phyloP scores from a whole-genome alignment of 208 protist genomes.

The Leptomonas pyrrhocoris region DNA sequence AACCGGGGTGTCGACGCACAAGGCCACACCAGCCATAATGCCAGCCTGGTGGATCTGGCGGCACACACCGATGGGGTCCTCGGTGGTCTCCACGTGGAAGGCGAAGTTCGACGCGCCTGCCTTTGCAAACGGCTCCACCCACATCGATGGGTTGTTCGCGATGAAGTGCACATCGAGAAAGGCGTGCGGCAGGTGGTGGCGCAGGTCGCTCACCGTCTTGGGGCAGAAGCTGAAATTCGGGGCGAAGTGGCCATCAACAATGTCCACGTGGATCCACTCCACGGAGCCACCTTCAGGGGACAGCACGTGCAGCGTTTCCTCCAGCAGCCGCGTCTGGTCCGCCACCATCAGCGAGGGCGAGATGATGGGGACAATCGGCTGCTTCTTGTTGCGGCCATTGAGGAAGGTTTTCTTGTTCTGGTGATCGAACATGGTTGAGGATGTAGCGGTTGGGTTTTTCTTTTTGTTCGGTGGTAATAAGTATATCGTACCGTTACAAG shows the following conservation, averaged over 20 bases:
- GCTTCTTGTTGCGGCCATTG: constrained; percentile 41
- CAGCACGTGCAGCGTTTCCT: constrained; percentile 87
- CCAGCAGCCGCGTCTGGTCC: constrained; percentile 81
- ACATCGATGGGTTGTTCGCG: constrained; percentile 90
- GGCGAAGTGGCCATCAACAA: constrained; percentile 98
- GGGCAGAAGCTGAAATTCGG: constrained; percentile 96
- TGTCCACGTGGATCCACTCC: constrained; percentile 97
- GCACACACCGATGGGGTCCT: constrained; percentile 54
- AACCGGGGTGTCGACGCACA: constrained; percentile 93
- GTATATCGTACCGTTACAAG: no score
- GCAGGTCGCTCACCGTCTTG: constrained; percentile 89
- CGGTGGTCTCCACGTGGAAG: constrained; percentile 93
- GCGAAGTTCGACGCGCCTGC: constrained; percentile 90
- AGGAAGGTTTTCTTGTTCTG: constrained; percentile 53
- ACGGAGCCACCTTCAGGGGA: constrained; percentile 55
- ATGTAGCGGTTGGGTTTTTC: not conserved
- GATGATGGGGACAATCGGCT: constrained; percentile 62
- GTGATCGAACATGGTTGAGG: constrained; percentile 24
- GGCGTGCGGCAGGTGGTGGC: constrained; percentile 74
- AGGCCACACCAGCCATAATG: constrained; percentile 92
- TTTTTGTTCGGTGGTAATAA: not conserved
- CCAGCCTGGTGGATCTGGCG: constrained; percentile 64
- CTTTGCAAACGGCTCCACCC: constrained; percentile 79
- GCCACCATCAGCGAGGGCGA: constrained; percentile 90
- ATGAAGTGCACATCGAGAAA: constrained; percentile 97